Evolutionary conservation across 2,329 filamentous ascomycete species (phyloP), one percentile per base, ranked within the genome.

Genomic region (Blumeriella jaapii): DNA sequence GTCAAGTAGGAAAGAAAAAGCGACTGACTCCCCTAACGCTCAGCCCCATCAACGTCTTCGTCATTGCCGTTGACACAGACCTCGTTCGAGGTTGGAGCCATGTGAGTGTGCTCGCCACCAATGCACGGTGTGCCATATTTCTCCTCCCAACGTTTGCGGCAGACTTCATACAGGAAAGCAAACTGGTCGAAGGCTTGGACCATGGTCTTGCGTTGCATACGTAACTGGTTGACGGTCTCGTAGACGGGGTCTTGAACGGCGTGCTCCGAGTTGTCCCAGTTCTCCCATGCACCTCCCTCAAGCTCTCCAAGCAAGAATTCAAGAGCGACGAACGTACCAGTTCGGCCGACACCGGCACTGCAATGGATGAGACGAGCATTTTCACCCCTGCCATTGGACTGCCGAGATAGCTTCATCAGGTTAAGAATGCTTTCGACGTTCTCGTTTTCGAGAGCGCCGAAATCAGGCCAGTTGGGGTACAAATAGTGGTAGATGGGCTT

Each of bases 321-420:
- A n/a, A 98, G 70, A 2, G 85, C 82, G 51, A 98, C 94, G 55
- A 96, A 98, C 0, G 91, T 96, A 20, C 91, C 91, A 6, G 83
- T 93, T 36, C 91, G 76, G 9, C 91, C 91, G 10, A 98, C 89
- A 24, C 91, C 91, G 6, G 91, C 91, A 54, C 84, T 93, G 63
- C 82, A 87, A 59, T 87, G 82, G 8, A 86, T 71, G 40, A 96
- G 78, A 36, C 89, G 78, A 4, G 89, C 83, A 50, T 82, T 86
- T 14, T 65, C 58, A 5, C 64, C 61, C 6, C 61, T 61, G 1
- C 62, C 60, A 22, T 69, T 71, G 55, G 69, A 71, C 43, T 71
- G 62, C 14, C 70, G 67, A 2, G 80, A 83, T 2, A 85, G 64
- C 6, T 66, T 63, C 65, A 87, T 77, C 5, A 87, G 65, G 19